Evolutionary conservation across 2,329 filamentous ascomycete genomes (phyloP), one percentile per base, ranked within the genome.

Genomic region (Dendrostoma leiphaemia): DNA sequence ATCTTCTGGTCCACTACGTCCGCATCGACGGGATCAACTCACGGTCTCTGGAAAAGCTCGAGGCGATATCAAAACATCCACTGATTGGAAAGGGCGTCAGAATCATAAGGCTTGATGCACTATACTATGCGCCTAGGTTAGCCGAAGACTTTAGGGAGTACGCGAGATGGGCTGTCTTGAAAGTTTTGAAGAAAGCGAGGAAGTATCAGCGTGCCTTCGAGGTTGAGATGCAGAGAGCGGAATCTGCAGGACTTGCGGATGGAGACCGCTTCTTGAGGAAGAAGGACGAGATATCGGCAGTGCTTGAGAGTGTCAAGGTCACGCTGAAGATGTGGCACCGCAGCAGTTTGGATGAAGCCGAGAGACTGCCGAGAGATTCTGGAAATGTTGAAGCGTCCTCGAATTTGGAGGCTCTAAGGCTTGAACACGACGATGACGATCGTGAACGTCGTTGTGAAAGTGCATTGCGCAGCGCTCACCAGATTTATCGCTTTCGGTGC

Each of bases 1-100:
- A 53, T 35, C 45, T 57, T 21, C 51, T 57, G 9, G 46, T 57
- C 1, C 51, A 37, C 19, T 29, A 50, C n/a, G 6, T 57, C 19
- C 40, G 41, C 13, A 21, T 57, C 15, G 31, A 57, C 3, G 51
- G 51, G 3, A 40, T 54, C 8, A 37, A 35, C 15, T 13, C 40
- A 4, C 50, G 28, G 19, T 50, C 45, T 5, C 29, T 57, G 12
- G 51, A 47, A 10, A 57, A 26, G 23, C 40, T 57, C n/a, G 54
- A 57, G 46, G 29, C 32, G 5, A 34, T 57, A n/a, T 54, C 54
- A 10, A 19, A n/a, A 1, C 50, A 57, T 15, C 54, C 54, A 3
- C 12, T 40, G 4, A 46, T 57, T 24, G n/a, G 54, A 3, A 46
- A 35, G 8, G 54, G 54, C 9, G 51, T 47, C 1, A 28, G 32